A percentile compares a stretch with the other conserved stretches of the same genome.
phyloP scores from a whole-genome alignment of 805 yeast species.

The Metschnikowia aberdeeniae region DNA sequence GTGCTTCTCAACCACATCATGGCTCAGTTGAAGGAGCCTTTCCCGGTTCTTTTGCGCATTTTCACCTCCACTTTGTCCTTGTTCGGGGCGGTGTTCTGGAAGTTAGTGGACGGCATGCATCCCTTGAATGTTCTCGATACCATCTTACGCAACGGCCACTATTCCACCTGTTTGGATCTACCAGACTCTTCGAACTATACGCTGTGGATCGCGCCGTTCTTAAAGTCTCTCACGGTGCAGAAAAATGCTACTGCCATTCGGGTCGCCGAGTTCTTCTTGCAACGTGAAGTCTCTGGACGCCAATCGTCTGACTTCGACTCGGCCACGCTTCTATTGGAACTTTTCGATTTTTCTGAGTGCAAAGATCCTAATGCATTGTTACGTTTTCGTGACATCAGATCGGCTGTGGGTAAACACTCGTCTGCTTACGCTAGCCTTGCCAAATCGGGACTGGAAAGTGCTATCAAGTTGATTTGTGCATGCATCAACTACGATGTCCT shows the following conservation, averaged over 20 bases:
- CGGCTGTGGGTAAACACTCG: constrained; percentile 43
- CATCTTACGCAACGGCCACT: constrained; percentile 52
- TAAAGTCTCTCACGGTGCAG: constrained; percentile 45
- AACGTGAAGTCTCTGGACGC: constrained; percentile 6
- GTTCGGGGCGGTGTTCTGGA: constrained; percentile 52
- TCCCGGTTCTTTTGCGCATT: constrained; percentile 55
- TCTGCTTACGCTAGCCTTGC: constrained; percentile 26
- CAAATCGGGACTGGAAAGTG: constrained; percentile 3
- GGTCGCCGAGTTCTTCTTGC: constrained; percentile 46
- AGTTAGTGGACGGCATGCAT: constrained; percentile 47
- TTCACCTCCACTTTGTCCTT: constrained; percentile 42
- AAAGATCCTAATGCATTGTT: constrained; percentile 28
- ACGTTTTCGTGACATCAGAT: constrained; percentile 45
- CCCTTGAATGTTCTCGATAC: constrained; percentile 57
- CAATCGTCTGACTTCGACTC: constrained; percentile 5
- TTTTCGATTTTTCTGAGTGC: constrained; percentile 17
- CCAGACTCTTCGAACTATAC: constrained; percentile 39
- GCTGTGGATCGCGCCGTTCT: constrained; percentile 49
- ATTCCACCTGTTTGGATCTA: constrained; percentile 30
- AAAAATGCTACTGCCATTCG: constrained; percentile 51
- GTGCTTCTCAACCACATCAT: constrained; percentile 50
- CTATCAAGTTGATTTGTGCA: constrained; percentile 6
- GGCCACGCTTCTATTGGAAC: constrained; percentile 12
- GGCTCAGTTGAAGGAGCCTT: constrained; percentile 45
- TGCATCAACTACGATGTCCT: constrained; percentile 20